Evolutionary conservation across 805 yeast genomes (phyloP), one percentile per base, ranked within the genome.

Genomic region (Metschnikowia shivogae): DNA sequence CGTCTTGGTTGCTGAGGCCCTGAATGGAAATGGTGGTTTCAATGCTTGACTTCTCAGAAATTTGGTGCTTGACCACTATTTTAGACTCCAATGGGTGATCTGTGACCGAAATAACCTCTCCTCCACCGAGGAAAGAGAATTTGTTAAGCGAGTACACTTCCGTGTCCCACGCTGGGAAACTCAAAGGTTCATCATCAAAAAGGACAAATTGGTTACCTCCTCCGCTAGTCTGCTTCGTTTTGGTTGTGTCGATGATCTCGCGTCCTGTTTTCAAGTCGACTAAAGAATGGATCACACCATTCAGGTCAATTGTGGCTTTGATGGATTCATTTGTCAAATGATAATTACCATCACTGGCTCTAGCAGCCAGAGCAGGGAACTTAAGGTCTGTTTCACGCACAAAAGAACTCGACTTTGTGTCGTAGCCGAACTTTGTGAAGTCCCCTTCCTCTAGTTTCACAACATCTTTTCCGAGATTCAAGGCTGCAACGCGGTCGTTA

Each of bases 131-230:
- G 52, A 81, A 79, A 44, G 69, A 70, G 59, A 76, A 80, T 58
- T 84, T 89, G 56, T 84, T 88, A 46, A 88, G 76, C 0, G 96
- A 86, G 60, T 80, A 93, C 47, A 89, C 74, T 61, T 92, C 99
- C 0, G 98, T 92, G 62, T 92, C 99, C 99, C 99, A 92, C 1
- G 98, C 98, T 36, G 89, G 96, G 82, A 82, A 92, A 45, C 77
- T 83, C 58, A 88, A 71, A 8, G 99, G 99, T 50, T 88, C 86
- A 62, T 93, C 99, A 53, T 90, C 90, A 57, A 86, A 86, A 46
- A 93, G 60, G 1, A 89, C 81, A 52, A 81, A 81, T 62, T 86
- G 95, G 57, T 89, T 89, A 13, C 90, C 97, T 33, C 88, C 89
- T 5, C 55, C 59, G 22, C 55, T 55, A 9, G 76, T 67, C 53